phyloP scores from a whole-genome alignment of 768 basidiomycete genomes.

The Tulasnella sp. region DNA sequence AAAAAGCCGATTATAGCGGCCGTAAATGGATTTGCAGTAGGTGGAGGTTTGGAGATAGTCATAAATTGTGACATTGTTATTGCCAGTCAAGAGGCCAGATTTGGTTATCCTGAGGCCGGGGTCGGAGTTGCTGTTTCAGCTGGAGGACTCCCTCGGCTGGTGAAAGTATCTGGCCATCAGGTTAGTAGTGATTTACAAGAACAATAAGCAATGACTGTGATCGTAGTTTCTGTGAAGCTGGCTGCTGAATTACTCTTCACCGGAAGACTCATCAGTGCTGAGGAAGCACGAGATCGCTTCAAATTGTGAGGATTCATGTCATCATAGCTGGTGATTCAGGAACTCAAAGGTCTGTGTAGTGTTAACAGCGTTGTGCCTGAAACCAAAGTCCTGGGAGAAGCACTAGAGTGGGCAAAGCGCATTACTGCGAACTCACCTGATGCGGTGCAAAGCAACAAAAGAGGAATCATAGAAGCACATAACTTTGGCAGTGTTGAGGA shows the following conservation, averaged over 20 bases:
- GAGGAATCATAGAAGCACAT: constrained; percentile 42
- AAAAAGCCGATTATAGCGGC: constrained; percentile 71
- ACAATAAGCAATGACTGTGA: background rate
- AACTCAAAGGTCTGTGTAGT: constrained; percentile 26
- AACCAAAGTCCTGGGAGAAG: constrained; percentile 42
- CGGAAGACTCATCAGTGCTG: constrained; percentile 53
- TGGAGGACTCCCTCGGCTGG: constrained; percentile 61
- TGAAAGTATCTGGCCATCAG: constrained; percentile 59
- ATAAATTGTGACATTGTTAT: constrained; percentile 70
- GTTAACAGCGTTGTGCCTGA: constrained; percentile 58
- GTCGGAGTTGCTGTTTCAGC: constrained; percentile 60
- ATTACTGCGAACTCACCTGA: constrained; percentile 63
- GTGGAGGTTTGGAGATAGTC: constrained; percentile 53
- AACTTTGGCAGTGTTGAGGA: constrained; percentile 42
- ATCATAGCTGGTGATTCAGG: background rate
- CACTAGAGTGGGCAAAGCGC: constrained; percentile 45
- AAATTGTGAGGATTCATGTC: constrained; percentile 45
- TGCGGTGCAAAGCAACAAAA: constrained; percentile 62
- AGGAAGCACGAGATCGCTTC: constrained; percentile 54
- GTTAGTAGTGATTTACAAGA: constrained; percentile 28
- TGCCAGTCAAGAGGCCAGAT: constrained; percentile 50
- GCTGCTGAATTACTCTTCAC: constrained; percentile 66
- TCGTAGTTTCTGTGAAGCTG: constrained; percentile 31
- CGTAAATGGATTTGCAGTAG: constrained; percentile 59
- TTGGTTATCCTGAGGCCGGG: constrained; percentile 67